These are phyloP conservation scores for Venustampulla echinocandica DNA, from an alignment of 495 filamentous ascomycete genomes.

Conservation along the genomic window DNA sequence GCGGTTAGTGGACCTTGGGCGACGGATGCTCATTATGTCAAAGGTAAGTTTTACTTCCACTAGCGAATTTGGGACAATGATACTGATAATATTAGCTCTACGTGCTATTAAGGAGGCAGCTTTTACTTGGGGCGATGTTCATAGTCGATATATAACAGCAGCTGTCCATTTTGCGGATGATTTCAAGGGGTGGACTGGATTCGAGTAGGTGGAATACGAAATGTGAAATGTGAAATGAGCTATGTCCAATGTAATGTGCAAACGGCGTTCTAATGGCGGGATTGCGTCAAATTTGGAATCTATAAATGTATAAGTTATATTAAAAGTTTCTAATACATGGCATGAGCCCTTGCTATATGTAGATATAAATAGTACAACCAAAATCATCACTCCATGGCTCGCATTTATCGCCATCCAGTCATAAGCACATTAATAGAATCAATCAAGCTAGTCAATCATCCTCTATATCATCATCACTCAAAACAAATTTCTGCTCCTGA, in stretches of 20 bases:
- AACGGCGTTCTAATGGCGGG: not conserved
- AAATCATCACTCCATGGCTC: not conserved
- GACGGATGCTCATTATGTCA: slow-evolving; percentile 75
- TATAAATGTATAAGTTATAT: not conserved
- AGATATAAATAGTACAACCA: not conserved
- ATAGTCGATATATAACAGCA: slow-evolving; percentile 65
- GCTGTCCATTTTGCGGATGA: slow-evolving; percentile 72
- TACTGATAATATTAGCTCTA: slow-evolving; percentile 34
- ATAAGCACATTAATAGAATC: too few relatives aligned
- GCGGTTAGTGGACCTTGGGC: slow-evolving; percentile 56
- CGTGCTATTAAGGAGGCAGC: slow-evolving; percentile 67
- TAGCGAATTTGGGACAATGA: not conserved
- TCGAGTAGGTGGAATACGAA: slow-evolving; percentile 16
- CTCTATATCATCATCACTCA: slow-evolving; percentile 96
- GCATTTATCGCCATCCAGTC: too few relatives aligned
- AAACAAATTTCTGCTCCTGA: slow-evolving; percentile 54
- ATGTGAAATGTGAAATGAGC: not conserved
- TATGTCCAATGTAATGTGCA: not conserved
- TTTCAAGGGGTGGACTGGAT: slow-evolving; percentile 60
- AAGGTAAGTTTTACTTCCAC: slow-evolving; percentile 36
- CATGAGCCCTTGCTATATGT: not conserved
- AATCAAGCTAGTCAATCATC: too few relatives aligned
- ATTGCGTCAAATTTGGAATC: not conserved
- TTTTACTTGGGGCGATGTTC: slow-evolving; percentile 75
- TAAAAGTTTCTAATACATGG: not conserved